Percentiles rank a stretch among this genome's conserved stretches.
phyloP scores from a whole-genome alignment of 805 yeast genomes.

The Saccharomyces jurei region DNA sequence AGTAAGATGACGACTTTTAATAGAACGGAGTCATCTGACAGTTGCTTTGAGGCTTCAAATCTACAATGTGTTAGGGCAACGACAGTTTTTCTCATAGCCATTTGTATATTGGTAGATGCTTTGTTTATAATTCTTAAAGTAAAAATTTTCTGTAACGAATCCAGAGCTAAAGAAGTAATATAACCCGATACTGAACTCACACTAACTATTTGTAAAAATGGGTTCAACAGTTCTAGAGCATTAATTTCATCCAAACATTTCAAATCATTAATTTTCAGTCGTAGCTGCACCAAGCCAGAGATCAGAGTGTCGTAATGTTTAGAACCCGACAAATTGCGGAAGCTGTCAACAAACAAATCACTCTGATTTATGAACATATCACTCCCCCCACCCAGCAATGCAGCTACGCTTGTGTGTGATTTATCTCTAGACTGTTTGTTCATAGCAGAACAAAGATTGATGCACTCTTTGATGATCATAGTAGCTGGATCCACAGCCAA shows the following conservation, averaged over 20 bases:
- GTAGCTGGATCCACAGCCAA: slow-evolving; percentile 66
- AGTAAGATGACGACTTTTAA: slow-evolving; percentile 72
- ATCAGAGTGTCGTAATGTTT: slow-evolving; percentile 48
- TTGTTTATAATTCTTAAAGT: slow-evolving; percentile 57
- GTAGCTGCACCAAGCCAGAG: slow-evolving; percentile 69
- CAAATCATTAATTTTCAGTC: slow-evolving; percentile 58
- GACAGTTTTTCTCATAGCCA: slow-evolving; percentile 38
- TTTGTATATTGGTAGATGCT: slow-evolving; percentile 53
- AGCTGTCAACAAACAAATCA: slow-evolving; percentile 31
- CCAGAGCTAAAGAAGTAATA: slow-evolving; percentile 74
- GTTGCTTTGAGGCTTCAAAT: slow-evolving; percentile 89
- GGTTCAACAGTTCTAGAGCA: slow-evolving; percentile 68
- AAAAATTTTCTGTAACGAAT: slow-evolving; percentile 65
- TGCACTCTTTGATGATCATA: slow-evolving; percentile 81
- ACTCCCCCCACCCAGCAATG: slow-evolving; percentile 68
- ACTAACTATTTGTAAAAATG: slow-evolving; percentile 75
- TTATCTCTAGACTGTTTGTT: slow-evolving; percentile 72
- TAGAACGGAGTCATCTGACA: slow-evolving; percentile 84
- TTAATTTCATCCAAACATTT: slow-evolving; percentile 49
- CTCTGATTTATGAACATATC: slow-evolving; percentile 43
- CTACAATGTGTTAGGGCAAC: slow-evolving; percentile 82
- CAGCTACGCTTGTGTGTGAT: slow-evolving; percentile 59
- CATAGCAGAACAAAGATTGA: slow-evolving; percentile 80
- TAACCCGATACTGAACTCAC: slow-evolving; percentile 80
- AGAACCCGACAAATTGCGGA: slow-evolving; percentile 24